These are phyloP conservation scores for Hypoxylon trugodes DNA, from an alignment of 495 filamentous ascomycete species.

Conservation along the genomic window DNA sequence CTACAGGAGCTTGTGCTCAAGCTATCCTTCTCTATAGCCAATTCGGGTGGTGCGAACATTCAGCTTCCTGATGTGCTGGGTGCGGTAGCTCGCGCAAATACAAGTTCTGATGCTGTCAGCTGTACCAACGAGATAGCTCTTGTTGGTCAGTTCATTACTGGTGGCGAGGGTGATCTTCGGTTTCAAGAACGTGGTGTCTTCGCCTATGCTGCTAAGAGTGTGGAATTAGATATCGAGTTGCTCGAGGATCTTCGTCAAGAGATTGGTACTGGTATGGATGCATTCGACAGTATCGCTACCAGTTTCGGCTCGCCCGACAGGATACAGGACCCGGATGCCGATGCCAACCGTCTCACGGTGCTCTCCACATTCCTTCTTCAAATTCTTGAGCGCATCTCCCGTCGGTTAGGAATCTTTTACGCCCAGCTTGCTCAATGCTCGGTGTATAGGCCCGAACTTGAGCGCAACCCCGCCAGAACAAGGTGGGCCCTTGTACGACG, in stretches of 20 bases:
- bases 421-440: conserved; percentile 54
- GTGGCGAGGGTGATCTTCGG: conserved; percentile 48
- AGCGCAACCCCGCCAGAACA: conserved; percentile 57
- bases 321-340: conserved; percentile 29
- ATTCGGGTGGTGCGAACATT: conserved; percentile 41
- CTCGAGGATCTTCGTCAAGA: conserved; percentile 61
- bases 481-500: conserved; percentile 57
- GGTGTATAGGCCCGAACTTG: conserved; percentile 56
- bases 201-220: conserved; percentile 55
- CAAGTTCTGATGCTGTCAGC: conserved; percentile 50
- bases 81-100: conserved; percentile 57
- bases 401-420: conserved; percentile 57
- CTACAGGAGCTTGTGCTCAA: conserved; percentile 61
- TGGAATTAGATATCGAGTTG: conserved; percentile 57
- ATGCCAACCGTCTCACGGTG: conserved; percentile 46
- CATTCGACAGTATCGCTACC: conserved; percentile 53
- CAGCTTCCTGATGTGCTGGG: conserved; percentile 58
- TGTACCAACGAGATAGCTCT: conserved; percentile 57
- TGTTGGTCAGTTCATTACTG: conserved; percentile 57
- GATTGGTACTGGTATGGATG: conserved; percentile 59
- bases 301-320: conserved; percentile 33
- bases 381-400: conserved; percentile 58
- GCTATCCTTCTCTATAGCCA: conserved; percentile 56
- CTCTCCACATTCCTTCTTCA: conserved; percentile 56
- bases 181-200: conserved; percentile 58